Evolutionary conservation across 2,329 filamentous ascomycete species (phyloP).

Genomic region (Lecanoromycetidae sp.): DNA sequence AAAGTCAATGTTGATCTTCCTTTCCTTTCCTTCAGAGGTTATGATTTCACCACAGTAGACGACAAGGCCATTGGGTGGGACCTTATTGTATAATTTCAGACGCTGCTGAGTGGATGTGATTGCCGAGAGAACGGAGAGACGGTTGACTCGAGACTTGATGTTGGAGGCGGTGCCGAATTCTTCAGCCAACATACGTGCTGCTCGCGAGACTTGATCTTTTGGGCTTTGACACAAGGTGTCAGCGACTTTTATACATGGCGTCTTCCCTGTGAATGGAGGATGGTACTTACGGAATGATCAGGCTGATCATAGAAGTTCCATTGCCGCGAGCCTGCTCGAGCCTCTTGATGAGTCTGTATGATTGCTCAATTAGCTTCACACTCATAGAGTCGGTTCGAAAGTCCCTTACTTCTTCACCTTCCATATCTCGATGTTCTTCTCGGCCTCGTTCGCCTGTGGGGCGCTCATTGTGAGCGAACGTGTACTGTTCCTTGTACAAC

Average conservation of each 20-base stretch:
- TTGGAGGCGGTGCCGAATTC: slow-evolving; percentile 98
- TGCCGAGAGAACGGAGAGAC: slow-evolving; percentile 91
- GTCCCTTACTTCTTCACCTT: slow-evolving; percentile 65
- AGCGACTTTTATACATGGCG: slow-evolving; percentile 17
- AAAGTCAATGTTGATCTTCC: slow-evolving; percentile 99
- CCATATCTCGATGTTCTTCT: slow-evolving; percentile 84
- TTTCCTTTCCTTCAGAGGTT: slow-evolving; percentile 94
- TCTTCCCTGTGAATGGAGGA: slow-evolving; percentile 13
- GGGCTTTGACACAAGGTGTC: slow-evolving; percentile 45
- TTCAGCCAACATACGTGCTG: slow-evolving; percentile 99
- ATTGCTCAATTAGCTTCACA: too few relatives aligned
- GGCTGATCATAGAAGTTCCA: slow-evolving; percentile 98
- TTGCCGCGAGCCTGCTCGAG: slow-evolving; percentile 95
- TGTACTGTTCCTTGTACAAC: not conserved
- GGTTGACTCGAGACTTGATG: slow-evolving; percentile 98
- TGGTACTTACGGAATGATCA: slow-evolving; percentile 77
- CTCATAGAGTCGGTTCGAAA: too few relatives aligned
- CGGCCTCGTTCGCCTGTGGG: slow-evolving; percentile 77
- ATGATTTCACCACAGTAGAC: slow-evolving; percentile 99
- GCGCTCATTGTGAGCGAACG: slow-evolving; percentile 63
- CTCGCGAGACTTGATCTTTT: slow-evolving; percentile 93
- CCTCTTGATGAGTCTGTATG: slow-evolving; percentile 83
- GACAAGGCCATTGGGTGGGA: slow-evolving; percentile 91
- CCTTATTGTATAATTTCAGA: slow-evolving; percentile 98
- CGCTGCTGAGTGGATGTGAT: slow-evolving; percentile 99